Percentiles rank a stretch among this genome's conserved stretches.
These are phyloP conservation scores for Aureobasidium namibiae DNA, from an alignment of 2,329 filamentous ascomycete genomes.

Conservation along the genomic window DNA sequence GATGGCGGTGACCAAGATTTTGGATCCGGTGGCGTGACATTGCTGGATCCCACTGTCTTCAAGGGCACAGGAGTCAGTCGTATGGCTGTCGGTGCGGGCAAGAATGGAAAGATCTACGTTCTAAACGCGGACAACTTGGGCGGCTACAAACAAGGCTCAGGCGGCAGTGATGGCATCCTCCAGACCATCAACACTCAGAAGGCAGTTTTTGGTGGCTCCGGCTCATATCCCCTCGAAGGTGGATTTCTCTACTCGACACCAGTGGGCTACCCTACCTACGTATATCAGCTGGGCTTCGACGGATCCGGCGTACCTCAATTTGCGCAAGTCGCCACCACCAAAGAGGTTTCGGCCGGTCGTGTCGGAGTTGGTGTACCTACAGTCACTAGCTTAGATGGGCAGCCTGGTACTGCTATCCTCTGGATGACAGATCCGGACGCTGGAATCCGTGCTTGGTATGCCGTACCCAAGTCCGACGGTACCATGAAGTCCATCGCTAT, in stretches of 20 bases:
- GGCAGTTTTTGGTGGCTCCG: background rate
- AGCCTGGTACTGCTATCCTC: background rate
- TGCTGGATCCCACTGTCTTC: background rate
- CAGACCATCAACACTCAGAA: background rate
- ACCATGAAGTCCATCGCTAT: background rate
- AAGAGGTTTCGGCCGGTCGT: background rate
- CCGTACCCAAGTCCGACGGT: background rate
- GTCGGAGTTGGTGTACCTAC: background rate
- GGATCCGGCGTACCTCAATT: background rate
- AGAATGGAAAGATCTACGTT: background rate
- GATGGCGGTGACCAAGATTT: constrained; percentile 46
- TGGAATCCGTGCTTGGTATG: background rate
- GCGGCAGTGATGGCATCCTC: background rate
- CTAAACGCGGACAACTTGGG: background rate
- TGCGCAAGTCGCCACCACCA: background rate
- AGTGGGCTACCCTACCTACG: background rate
- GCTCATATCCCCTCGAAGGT: background rate
- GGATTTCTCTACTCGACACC: background rate
- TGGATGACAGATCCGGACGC: background rate
- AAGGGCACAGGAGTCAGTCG: background rate
- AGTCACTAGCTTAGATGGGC: background rate
- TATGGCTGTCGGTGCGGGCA: background rate
- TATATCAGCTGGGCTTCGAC: background rate
- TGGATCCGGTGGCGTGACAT: constrained; percentile 19
- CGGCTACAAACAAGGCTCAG: background rate